Base-by-base conservation (phyloP, 495 filamentous ascomycete species). In the Daldinia vernicosa region DNA sequence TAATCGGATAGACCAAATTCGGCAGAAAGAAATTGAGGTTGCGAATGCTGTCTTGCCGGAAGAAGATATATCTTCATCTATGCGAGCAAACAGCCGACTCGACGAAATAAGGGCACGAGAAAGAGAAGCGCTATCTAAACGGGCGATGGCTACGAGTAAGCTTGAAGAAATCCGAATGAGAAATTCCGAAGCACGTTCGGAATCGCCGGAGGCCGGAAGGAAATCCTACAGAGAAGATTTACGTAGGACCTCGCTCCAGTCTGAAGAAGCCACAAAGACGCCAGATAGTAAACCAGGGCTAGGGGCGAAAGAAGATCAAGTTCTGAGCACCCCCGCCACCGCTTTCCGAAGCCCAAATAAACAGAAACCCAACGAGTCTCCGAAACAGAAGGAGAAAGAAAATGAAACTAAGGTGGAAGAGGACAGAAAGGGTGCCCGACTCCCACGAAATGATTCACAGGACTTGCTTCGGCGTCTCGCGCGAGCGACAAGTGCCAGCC, bases 401-500 rank as follows among this genome's bases (percentile, higher is more conserved):
- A 51, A 22, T 26, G 35, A 19, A 17, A 28, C 30, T 9, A 66
- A 56, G 26, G 26, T 39, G 0, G 62, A 66, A 22, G 59, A 60
- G 5, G 27, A 67, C 2, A 63, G 37, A 26, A 52, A 53, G 27
- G 56, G 32, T 19, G 33, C 5, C 22, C 30, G 33, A 26, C 24
- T 74, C 51, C 63, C 58, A 15, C 71, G 79, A 60, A 83, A 86
- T 55, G 91, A 92, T 70, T 91, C 91, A 0, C 85, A 86, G 33
- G 88, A 90, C 60, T 76, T 93, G 33, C 82, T 93, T 64, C 86
- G 86, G 54, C 86, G 83, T 58, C 81, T 94, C 6, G 88, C 90
- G 3, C 82, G 88, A 72, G 85, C 86, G 19, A 85, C 89, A 22
- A 91, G 85, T 70, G 81, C 79, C 35, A 89, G 84, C 61, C 83